Conservation (phyloP, 176 grass and related monocot genomes). For the Triticum turgidum region DNA sequence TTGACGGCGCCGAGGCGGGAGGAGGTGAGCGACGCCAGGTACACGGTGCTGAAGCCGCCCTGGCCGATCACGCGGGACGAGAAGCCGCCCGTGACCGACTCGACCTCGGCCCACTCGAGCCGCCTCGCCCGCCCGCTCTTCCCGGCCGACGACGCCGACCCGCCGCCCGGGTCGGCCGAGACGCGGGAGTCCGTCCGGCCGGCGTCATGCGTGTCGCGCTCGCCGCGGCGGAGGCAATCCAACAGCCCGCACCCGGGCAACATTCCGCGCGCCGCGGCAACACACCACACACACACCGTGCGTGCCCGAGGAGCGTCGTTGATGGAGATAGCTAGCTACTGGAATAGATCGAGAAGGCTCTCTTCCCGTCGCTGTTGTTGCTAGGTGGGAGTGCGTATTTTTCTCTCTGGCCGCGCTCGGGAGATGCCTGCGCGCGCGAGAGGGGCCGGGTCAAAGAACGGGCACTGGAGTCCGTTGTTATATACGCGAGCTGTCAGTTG, state of each 20-base stretch:
- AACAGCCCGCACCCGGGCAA: slow-evolving; percentile 39
- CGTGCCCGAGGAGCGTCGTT: neutral
- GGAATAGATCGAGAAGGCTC: neutral
- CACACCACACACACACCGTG: neutral
- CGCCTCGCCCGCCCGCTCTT: slow-evolving; percentile 14
- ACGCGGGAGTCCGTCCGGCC: slow-evolving; percentile 37
- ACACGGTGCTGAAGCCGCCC: slow-evolving; percentile 80
- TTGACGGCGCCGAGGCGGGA: slow-evolving; percentile 63
- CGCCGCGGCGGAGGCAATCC: slow-evolving; percentile 22
- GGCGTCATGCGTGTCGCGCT: neutral
- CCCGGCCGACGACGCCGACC: neutral
- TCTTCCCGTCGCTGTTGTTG: neutral
- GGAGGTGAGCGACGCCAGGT: slow-evolving; percentile 57
- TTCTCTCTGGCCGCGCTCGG: neutral
- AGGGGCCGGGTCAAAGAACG: neutral
- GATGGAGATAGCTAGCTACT: neutral
- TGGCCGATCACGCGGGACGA: slow-evolving; percentile 67
- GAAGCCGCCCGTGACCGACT: slow-evolving; percentile 56
- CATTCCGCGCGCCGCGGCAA: slow-evolving; percentile 17
- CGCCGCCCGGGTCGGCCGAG: slow-evolving; percentile 36
- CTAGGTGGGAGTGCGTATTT: neutral
- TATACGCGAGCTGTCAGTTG: neutral
- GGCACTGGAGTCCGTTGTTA: neutral
- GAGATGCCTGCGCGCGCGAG: neutral
- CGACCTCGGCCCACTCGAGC: slow-evolving; percentile 53